Base-by-base conservation (phyloP, 2,329 filamentous ascomycete genomes). In the Seiridium cupressi region DNA sequence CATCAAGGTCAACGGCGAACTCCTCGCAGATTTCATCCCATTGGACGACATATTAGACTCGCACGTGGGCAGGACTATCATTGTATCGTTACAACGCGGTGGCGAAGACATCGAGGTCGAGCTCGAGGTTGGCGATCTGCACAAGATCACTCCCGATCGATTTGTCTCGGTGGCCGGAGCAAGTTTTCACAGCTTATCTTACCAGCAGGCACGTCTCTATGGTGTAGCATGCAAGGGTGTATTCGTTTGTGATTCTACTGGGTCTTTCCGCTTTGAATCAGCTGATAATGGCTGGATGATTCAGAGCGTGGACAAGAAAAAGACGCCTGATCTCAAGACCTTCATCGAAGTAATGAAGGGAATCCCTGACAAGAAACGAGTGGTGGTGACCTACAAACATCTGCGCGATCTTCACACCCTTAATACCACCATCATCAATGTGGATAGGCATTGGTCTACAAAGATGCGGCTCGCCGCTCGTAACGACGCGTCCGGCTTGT, bases 341-440 rank as follows among this genome's bases (percentile, higher is more conserved):
- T 99, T 99, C 72, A 90, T 98, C 64, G 85, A 95, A 67, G 93
- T 97, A 59, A 91, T 97, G 85, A 92, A 91, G 76, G 82, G 77
- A 32, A 96, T 99, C 58, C 93, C 95, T 1, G 89, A 91, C 76
- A 85, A 82, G 71, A 86, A 93, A 36, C 86, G 95, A 58, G 90
- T 99, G 9, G 94, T 98, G 36, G 90, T 98, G 60, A 95, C 92
- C 6, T 99, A 97, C 79, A 95, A 96, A 76, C 94, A 99, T 73
- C 88, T 99, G 44, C 85, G 94, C 60, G 96, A 99, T 73, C 81
- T 99, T 60, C 95, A 99, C 75, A 97, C 94, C 0, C 84, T 96
- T 58, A 93, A 96, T 74, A 99, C 95, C 1, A 91, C 89, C 61
- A 94, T 99, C 72, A 85, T 97, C 64, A 90, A 95, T 65, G 86